Base-by-base conservation (phyloP, 441 rosid genomes). In the Erysimum cheiri region DNA sequence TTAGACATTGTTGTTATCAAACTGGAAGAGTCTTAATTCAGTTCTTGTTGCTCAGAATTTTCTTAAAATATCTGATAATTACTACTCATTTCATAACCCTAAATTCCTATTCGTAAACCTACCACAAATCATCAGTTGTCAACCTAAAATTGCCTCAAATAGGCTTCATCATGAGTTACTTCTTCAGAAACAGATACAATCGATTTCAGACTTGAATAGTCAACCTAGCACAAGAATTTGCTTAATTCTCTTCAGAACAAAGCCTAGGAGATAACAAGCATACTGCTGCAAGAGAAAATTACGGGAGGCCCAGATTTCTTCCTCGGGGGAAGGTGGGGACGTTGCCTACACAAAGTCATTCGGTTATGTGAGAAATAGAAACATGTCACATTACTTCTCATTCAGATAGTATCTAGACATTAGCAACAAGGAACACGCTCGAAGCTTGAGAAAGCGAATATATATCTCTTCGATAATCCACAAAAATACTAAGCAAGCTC, bases 261-360 rank as follows among this genome's bases (percentile, higher is more conserved):
- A 44, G 6, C 49, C 35, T 47, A 47, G 26, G 41, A 44, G 4
- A 44, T 44, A 44, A 40, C 97, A 97, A 49, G 91, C 80, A 76
- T 91, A 90, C 76, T 94, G 96, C 63, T 90, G 75, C 61, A 90
- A 43, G 54, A 94, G 97, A 69, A 94, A 94, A 83, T 94, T 92
- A 73, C 98, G 97, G 0, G 98, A 86, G 5, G 90, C 88, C 98
- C 96, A 94, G 67, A 94, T 83, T 79, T 94, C 98, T 69, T 92
- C 97, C 84, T 90, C 96, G 81, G 5, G 96, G 88, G 67, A 94
- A 94, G 22, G 80, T 80, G 0, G 88, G 92, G 58, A 57, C 66
- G 43, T 82, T 88, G 66, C 92, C 98, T 94, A 60, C 5, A 26
- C 37, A 29, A 76, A 48, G 0, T 43, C 40, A 37, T 26, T 47